A percentile compares a stretch with the other conserved stretches of the same genome.
phyloP scores from a whole-genome alignment of 2,329 filamentous ascomycete genomes.

The Chaetomiaceae sp. region DNA sequence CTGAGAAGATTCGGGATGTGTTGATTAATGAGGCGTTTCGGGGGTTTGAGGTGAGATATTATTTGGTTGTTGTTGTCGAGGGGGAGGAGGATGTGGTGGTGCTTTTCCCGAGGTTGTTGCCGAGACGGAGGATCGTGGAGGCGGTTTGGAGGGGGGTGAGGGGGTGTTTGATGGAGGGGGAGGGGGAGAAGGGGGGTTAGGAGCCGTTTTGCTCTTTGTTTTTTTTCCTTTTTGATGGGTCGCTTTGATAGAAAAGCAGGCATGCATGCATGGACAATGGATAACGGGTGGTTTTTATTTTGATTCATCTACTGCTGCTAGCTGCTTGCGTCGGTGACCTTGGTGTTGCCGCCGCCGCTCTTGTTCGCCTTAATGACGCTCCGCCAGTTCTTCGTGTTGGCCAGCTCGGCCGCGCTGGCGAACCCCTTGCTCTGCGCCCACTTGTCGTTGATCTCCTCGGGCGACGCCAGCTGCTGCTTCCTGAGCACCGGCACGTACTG shows the following conservation, averaged over 20 bases:
- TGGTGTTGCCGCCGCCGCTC: neutral
- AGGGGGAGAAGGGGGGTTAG: slow-evolving; percentile 25
- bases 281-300: neutral
- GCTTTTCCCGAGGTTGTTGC: slow-evolving; percentile 83
- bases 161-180: slow-evolving; percentile 71
- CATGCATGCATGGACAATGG: neutral
- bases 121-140: slow-evolving; percentile 70
- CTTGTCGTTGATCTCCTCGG: slow-evolving; percentile 54
- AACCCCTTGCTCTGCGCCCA: slow-evolving; percentile 60
- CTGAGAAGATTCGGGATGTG: slow-evolving; percentile 85
- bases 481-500: slow-evolving; percentile 53
- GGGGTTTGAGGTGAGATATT: slow-evolving; percentile 86
- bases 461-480: slow-evolving; percentile 43
- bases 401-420: slow-evolving; percentile 46
- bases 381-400: slow-evolving; percentile 34
- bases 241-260: no score
- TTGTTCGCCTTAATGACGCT: slow-evolving; percentile 29
- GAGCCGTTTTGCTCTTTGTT: neutral
- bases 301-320: slow-evolving; percentile 11
- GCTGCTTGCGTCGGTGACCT: neutral
- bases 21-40: slow-evolving; percentile 93
- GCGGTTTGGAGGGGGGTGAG: slow-evolving; percentile 84
- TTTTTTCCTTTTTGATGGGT: no score
- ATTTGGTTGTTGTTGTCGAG: slow-evolving; percentile 83
- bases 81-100: slow-evolving; percentile 85